Percentiles rank a stretch among this genome's conserved stretches.
Conservation (phyloP, 73 alveolate genomes). For the Effrenium voratum region DNA sequence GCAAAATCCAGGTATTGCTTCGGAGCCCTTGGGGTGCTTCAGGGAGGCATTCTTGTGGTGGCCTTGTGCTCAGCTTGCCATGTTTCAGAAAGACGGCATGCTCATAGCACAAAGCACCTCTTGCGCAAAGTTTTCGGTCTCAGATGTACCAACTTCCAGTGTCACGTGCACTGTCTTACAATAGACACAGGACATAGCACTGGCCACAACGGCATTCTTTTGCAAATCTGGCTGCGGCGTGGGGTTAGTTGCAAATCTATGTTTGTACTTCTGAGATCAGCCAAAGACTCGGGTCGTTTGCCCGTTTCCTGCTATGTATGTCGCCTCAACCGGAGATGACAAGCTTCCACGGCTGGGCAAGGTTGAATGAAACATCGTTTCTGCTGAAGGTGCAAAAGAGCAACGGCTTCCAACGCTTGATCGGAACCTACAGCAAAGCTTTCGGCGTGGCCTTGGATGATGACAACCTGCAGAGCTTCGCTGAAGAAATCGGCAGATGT, state of each 20-base stretch:
- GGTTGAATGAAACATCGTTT: slow-evolving; percentile 38
- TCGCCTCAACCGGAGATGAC: slow-evolving; percentile 54
- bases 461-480: slow-evolving; percentile 41
- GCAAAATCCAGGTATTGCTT: slow-evolving; percentile 30
- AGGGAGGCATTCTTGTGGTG: slow-evolving; percentile 31
- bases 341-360: slow-evolving; percentile 73
- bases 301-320: neutral
- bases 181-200: no score
- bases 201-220: no score
- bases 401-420: slow-evolving; percentile 39
- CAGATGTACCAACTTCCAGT: no score
- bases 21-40: slow-evolving; percentile 13
- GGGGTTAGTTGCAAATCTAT: no score
- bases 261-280: no score
- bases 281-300: slow-evolving; percentile 24
- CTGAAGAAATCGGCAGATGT: slow-evolving; percentile 59
- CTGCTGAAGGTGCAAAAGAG: slow-evolving; percentile 53
- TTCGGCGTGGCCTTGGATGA: slow-evolving; percentile 59
- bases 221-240: no score
- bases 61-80: neutral
- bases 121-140: no score
- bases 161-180: no score
- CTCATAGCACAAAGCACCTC: no score
- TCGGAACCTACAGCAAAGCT: slow-evolving; percentile 58
- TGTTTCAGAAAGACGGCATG: neutral